These are phyloP conservation scores for Diaporthe longicolla DNA, from an alignment of 2,329 filamentous ascomycete genomes.

Conservation along the genomic window DNA sequence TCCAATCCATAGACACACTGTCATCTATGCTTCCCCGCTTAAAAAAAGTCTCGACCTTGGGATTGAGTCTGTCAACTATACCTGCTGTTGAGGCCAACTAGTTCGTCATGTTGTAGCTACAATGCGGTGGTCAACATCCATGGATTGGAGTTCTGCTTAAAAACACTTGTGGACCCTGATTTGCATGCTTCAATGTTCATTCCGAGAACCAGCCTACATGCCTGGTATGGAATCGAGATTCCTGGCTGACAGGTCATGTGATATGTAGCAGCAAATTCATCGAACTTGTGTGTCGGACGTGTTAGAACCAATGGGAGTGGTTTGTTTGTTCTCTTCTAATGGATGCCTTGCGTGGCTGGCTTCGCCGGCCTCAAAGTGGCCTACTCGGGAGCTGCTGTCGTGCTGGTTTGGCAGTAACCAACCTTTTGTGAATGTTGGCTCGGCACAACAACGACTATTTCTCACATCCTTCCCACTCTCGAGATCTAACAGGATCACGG, in stretches of 20 bases:
- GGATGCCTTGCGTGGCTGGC: background rate
- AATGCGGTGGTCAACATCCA: too few species aligned
- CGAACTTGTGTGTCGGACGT: too few species aligned
- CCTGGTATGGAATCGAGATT: too few species aligned
- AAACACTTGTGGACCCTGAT: too few species aligned
- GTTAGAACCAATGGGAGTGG: background rate
- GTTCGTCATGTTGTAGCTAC: too few species aligned
- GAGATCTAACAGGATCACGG: background rate
- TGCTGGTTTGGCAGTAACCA: background rate
- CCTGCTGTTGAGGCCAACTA: too few species aligned
- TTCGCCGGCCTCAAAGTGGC: background rate
- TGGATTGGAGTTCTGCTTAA: too few species aligned
- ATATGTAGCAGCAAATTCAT: background rate
- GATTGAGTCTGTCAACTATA: too few species aligned
- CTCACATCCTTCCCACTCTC: background rate
- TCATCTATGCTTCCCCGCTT: too few species aligned
- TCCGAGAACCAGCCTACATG: background rate
- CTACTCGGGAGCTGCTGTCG: background rate
- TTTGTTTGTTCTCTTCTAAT: background rate
- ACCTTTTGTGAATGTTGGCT: background rate
- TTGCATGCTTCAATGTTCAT: too few species aligned
- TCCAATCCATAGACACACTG: too few species aligned
- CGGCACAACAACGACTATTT: background rate
- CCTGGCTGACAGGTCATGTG: background rate
- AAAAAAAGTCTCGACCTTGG: too few species aligned